Evolutionary conservation across 169 alveolate species (phyloP).

Genomic region (Cryptosporidium meleagridis): DNA sequence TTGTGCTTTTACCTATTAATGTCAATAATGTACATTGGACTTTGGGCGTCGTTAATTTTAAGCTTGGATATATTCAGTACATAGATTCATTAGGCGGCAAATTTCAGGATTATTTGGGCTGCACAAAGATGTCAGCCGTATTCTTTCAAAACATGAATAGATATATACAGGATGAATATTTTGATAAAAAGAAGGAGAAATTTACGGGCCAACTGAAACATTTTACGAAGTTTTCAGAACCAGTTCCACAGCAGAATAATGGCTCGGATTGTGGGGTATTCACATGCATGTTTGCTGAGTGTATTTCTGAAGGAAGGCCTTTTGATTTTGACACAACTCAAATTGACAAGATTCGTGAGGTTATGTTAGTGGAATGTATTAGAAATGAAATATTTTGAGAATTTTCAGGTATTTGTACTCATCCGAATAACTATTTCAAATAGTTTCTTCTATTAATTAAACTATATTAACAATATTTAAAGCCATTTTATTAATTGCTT

Average conservation of each 20-base stretch:
- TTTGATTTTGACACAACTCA: conserved; percentile 81
- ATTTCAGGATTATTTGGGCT: conserved; percentile 36
- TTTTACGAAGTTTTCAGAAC: conserved; percentile 8
- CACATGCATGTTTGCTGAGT: conserved; percentile 89
- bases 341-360: conserved; percentile 24
- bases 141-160: conserved; percentile 73
- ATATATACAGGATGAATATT: conserved; percentile 84
- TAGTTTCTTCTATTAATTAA: neutral
- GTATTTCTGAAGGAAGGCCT: conserved; percentile 81
- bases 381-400: neutral
- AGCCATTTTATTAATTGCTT: neutral
- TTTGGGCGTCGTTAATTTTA: conserved; percentile 86
- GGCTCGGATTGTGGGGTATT: conserved; percentile 91
- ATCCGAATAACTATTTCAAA: neutral
- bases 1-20: conserved; percentile 86
- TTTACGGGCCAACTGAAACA: conserved; percentile 8
- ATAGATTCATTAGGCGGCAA: conserved; percentile 85
- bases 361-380: conserved; percentile 55
- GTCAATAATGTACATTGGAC: conserved; percentile 88
- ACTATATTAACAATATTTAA: no score
- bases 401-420: neutral
- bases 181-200: conserved; percentile 78
- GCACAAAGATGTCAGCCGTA: conserved; percentile 35
- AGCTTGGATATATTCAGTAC: conserved; percentile 78
- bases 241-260: conserved; percentile 85